A percentile compares a stretch with the other conserved stretches of the same genome.
phyloP scores from a whole-genome alignment of 106 monocot species.

The Acorus calamus region DNA sequence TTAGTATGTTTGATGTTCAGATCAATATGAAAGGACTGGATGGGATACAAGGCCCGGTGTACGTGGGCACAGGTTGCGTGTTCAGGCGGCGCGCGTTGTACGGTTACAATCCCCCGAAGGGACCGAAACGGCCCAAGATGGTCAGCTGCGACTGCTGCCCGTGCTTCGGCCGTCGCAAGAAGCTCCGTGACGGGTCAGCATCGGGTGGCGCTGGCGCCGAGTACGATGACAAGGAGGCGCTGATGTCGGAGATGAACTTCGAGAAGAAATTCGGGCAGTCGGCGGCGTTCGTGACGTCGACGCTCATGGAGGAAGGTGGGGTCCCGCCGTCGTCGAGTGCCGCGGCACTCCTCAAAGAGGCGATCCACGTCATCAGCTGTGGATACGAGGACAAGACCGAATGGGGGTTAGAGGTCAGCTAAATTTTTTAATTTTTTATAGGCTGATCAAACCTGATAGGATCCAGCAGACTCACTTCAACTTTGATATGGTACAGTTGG shows the following conservation, averaged over 20 bases:
- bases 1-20: slow-evolving; percentile 15
- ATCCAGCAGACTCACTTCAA: neutral
- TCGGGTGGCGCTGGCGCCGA: no score
- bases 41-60: slow-evolving; percentile 93
- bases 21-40: slow-evolving; percentile 98
- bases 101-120: slow-evolving; percentile 84
- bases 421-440: no score
- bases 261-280: slow-evolving; percentile 95
- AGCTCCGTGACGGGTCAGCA: slow-evolving; percentile 11
- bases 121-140: slow-evolving; percentile 87
- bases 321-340: slow-evolving; percentile 88
- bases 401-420: slow-evolving; percentile 73
- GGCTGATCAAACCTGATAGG: neutral
- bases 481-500: slow-evolving; percentile 36
- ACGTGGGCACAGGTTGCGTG: slow-evolving; percentile 94
- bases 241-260: slow-evolving; percentile 87
- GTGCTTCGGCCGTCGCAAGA: slow-evolving; percentile 72
- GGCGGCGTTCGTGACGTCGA: slow-evolving; percentile 84
- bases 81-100: slow-evolving; percentile 82
- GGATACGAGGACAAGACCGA: slow-evolving; percentile 96
- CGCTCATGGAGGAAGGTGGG: slow-evolving; percentile 91
- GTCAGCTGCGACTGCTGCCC: slow-evolving; percentile 96
- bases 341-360: slow-evolving; percentile 84
- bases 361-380: slow-evolving; percentile 97
- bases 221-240: slow-evolving; percentile 54